Conservation (phyloP, 1,139 yeast species). For the Yamadazyma oceani region DNA sequence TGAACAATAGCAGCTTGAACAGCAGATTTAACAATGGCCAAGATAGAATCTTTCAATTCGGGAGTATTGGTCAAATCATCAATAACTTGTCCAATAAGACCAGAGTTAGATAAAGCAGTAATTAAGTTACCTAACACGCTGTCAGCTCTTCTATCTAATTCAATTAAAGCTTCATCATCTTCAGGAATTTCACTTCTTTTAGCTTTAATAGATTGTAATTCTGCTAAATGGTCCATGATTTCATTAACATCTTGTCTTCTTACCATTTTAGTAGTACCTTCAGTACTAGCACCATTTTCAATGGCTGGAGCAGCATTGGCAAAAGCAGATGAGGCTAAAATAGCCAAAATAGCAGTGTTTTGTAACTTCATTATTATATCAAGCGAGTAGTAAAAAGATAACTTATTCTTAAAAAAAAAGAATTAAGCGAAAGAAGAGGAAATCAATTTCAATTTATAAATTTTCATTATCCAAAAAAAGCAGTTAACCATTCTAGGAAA, state of each 20-base stretch:
- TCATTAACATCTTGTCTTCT: slow-evolving; percentile 40
- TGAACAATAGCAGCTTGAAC: slow-evolving; percentile 38
- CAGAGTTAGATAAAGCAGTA: slow-evolving; percentile 39
- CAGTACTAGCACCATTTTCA: slow-evolving; percentile 14
- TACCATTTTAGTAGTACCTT: slow-evolving; percentile 24
- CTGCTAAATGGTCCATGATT: slow-evolving; percentile 34
- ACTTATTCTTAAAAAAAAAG: too few relatives aligned
- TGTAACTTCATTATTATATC: slow-evolving; percentile 40
- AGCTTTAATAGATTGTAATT: slow-evolving; percentile 30
- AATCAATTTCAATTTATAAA: slow-evolving; percentile 5
- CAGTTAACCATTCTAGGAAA: slow-evolving; percentile 10
- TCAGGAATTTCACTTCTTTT: slow-evolving; percentile 38
- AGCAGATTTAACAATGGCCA: slow-evolving; percentile 31
- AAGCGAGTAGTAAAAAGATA: neutral
- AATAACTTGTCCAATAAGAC: slow-evolving; percentile 41
- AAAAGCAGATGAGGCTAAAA: slow-evolving; percentile 41
- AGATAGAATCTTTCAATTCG: slow-evolving; percentile 27
- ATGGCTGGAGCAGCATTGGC: slow-evolving; percentile 44
- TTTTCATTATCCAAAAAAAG: neutral
- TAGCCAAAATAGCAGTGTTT: slow-evolving; percentile 41
- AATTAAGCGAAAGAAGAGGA: slow-evolving; percentile 2
- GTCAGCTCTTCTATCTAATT: slow-evolving; percentile 41
- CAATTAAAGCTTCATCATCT: slow-evolving; percentile 28
- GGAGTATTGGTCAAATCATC: slow-evolving; percentile 34
- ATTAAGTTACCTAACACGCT: slow-evolving; percentile 37